These are phyloP conservation scores for Stephania yunnanensis DNA, from an alignment of 164 flowering plant species.

Conservation along the genomic window DNA sequence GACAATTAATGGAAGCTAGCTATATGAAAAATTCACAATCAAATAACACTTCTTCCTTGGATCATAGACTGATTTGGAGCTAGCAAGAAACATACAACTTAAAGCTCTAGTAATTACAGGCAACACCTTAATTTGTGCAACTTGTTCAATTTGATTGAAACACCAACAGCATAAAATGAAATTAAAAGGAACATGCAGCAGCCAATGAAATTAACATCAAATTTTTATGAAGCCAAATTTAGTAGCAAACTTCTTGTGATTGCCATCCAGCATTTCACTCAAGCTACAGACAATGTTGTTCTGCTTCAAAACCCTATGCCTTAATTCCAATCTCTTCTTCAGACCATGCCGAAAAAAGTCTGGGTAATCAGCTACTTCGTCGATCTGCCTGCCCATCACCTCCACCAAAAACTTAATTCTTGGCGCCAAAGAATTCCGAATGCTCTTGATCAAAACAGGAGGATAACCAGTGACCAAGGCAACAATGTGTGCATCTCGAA, in stretches of 20 bases:
- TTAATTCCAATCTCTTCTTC: slow-evolving; percentile 71
- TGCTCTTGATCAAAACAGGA: slow-evolving; percentile 79
- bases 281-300: slow-evolving; percentile 57
- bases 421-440: slow-evolving; percentile 76
- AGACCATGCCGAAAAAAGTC: slow-evolving; percentile 74
- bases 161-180: too few species aligned
- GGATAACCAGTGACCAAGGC: slow-evolving; percentile 73
- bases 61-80: too few species aligned
- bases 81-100: too few species aligned
- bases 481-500: slow-evolving; percentile 51
- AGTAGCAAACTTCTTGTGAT: slow-evolving; percentile 56
- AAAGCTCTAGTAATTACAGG: too few species aligned
- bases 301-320: slow-evolving; percentile 62
- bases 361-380: slow-evolving; percentile 72
- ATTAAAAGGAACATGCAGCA: too few species aligned
- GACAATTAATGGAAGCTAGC: too few species aligned
- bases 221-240: slow-evolving; percentile 44
- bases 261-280: slow-evolving; percentile 83
- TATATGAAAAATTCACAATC: too few species aligned
- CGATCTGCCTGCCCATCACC: slow-evolving; percentile 67
- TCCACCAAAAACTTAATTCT: slow-evolving; percentile 68
- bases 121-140: too few species aligned
- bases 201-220: too few species aligned
- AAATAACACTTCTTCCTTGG: too few species aligned
- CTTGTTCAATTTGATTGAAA: too few species aligned